Evolutionary conservation across 2,329 filamentous ascomycete genomes (phyloP), one percentile per base, ranked within the genome.

Genomic region (Talaromyces pinophilus): DNA sequence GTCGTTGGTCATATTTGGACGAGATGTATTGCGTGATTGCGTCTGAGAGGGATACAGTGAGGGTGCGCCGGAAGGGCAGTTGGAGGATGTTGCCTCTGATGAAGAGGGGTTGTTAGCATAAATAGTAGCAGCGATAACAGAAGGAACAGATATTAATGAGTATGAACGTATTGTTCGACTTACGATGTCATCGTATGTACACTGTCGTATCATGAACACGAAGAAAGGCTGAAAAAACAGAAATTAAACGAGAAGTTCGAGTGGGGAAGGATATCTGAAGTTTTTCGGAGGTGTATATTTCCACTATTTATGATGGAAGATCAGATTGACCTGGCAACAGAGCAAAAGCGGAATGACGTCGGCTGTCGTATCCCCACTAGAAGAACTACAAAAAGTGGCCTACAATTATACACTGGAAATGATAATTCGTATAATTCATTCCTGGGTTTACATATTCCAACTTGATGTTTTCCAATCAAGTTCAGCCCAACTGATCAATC

Each of bases 1-100:
- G 94, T 76, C 97, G 94, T 78, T 99, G 95, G 79, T 98, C 94
- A 89, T 98, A 98, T 85, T 98, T 97, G 79, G 88, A 90, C 68
- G 93, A 96, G 75, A 99, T 98, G 82, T 99, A 98, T 77, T 95
- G 90, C 70, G 92, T 92, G 77, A 99, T 93, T 60, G 93, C 91
- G 68, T 87, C 84, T 64, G 92, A 90, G 68, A 98, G 86, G 67
- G 90, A 90, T 48, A 97, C 84, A 66, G 90, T 85, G 70, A 91
- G 88, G 62, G 93, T 94, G 76, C 90, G 91, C 72, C 94, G 92
- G 80, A 98, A 98, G 8, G 94, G 93, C 69, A 97, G 84, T 76
- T 89, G 88, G 65, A 96, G 86, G 65, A 83, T 80, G 68, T 82
- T 83, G 62, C 80, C 82, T 57, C 62, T 64, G 42, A 17, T 48